Conservation (phyloP, 352 stramenopile genomes). For the Globisporangium barbulae region DNA sequence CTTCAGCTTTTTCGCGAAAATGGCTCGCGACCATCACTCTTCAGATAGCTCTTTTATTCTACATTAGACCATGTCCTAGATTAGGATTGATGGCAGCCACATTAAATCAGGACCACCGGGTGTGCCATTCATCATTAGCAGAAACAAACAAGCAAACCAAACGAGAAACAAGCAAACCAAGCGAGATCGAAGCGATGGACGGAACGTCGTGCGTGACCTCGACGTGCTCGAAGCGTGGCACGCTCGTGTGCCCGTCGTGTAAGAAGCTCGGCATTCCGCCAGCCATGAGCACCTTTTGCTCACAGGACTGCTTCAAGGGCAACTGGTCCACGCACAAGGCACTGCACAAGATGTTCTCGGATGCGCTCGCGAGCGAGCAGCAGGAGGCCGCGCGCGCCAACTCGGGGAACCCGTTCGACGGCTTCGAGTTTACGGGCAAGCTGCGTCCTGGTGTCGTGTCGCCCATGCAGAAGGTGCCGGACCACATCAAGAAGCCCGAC, state of each 20-base stretch:
- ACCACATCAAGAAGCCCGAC: no score
- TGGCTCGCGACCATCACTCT: neutral
- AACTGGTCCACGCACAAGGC: constrained; percentile 96
- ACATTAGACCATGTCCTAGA: neutral
- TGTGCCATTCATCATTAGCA: neutral
- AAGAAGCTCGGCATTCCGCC: constrained; percentile 87
- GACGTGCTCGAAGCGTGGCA: constrained; percentile 73
- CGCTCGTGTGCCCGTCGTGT: constrained; percentile 90
- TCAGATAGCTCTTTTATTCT: neutral
- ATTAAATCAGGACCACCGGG: neutral
- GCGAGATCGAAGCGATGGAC: constrained; percentile 13
- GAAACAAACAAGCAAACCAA: neutral
- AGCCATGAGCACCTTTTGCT: constrained; percentile 90
- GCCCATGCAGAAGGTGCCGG: constrained; percentile 75
- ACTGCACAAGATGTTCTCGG: constrained; percentile 94
- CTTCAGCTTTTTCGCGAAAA: neutral
- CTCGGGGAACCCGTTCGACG: constrained; percentile 39
- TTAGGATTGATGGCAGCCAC: neutral
- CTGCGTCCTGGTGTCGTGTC: constrained; percentile 83
- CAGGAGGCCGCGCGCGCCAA: constrained; percentile 14
- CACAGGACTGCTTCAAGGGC: constrained; percentile 95
- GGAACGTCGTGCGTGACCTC: constrained; percentile 58
- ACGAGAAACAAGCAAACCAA: no score
- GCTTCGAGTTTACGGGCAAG: constrained; percentile 81
- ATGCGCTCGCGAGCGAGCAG: constrained; percentile 59